Evolutionary conservation across 306 rosid species (phyloP).

Genomic region (Trichosanthes cucumerina): DNA sequence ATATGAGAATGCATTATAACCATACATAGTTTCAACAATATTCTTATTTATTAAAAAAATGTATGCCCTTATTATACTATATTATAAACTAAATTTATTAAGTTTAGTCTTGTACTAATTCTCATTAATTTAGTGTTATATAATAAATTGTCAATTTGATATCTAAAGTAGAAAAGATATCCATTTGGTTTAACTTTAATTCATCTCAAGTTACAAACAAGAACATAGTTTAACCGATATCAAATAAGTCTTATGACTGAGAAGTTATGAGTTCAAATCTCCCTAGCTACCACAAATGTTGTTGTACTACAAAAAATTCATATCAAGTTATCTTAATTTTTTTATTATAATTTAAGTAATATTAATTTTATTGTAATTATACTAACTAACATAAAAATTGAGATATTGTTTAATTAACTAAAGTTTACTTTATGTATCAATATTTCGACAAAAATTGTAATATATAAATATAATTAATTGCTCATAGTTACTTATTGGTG

Average conservation of each 20-base stretch:
- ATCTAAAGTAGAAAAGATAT: neutral
- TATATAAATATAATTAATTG: neutral
- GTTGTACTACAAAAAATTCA: too few species aligned
- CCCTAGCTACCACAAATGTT: too few species aligned
- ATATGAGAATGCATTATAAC: neutral
- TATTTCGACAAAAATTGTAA: neutral
- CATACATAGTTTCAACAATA: neutral
- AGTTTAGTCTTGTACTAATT: neutral
- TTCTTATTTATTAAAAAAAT: neutral
- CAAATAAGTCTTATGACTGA: too few species aligned
- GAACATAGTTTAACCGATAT: too few species aligned
- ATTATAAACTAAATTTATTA: neutral
- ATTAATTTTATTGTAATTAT: too few species aligned
- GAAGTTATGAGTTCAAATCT: too few species aligned
- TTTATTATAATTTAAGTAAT: too few species aligned
- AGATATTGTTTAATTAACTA: too few species aligned
- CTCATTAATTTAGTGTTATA: neutral
- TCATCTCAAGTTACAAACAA: neutral
- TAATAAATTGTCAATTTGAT: neutral
- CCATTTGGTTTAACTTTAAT: neutral
- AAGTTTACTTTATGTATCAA: neutral
- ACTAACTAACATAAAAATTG: neutral
- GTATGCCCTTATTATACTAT: neutral
- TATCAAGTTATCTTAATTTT: neutral
- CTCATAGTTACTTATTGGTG: too few species aligned